Evolutionary conservation across 768 basidiomycete species (phyloP), one percentile per base, ranked within the genome.

Genomic region (Termitomyces sp.): DNA sequence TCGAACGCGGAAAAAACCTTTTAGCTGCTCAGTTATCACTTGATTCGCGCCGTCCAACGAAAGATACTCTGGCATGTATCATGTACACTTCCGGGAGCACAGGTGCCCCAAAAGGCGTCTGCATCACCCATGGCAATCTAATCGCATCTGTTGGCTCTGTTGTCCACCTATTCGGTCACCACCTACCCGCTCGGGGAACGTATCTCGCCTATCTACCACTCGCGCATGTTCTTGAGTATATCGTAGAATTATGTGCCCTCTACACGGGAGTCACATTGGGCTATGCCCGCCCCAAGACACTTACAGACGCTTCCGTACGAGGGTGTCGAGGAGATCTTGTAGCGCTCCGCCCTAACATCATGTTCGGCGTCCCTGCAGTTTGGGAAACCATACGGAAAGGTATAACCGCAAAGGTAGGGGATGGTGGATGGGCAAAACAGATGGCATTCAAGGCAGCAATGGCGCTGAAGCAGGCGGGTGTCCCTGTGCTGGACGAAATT

Each of bases 381-480:
- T 99, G 94, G 94, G 96, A 99, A 73, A 87, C 85, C 56, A 98
- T 98, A 63, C 86, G 94, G 58, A 99, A 99, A 76, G 94, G 94
- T 35, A 95, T 99, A 68, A 65, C 93, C 8, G 69, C 78, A 59
- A 93, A 92, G 72, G 87, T 98, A 53, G 82, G 90, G 56, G 66
- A 81, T 6, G 74, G 85, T 3, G 88, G 92, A 8, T 47, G 73
- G 2, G 24, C 92, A 64, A 90, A 81, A 77, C 88, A 86, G 75
- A 77, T 70, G 49, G 68, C 96, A 24, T 99, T 99, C 79, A 80
- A 87, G 63, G 83, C 83, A 44, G 92, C 94, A 3, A 76, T 95
- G 65, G 69, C 78, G 3, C 75, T 85, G 64, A 98, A 96, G 82
- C 87, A 77, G 73, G 77, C 80, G 30, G 77, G 79, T 40, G 69